Evolutionary conservation across 192 early-diverging fungal species (phyloP), one percentile per base, ranked within the genome.

Genomic region (Geranomyces michiganensis): DNA sequence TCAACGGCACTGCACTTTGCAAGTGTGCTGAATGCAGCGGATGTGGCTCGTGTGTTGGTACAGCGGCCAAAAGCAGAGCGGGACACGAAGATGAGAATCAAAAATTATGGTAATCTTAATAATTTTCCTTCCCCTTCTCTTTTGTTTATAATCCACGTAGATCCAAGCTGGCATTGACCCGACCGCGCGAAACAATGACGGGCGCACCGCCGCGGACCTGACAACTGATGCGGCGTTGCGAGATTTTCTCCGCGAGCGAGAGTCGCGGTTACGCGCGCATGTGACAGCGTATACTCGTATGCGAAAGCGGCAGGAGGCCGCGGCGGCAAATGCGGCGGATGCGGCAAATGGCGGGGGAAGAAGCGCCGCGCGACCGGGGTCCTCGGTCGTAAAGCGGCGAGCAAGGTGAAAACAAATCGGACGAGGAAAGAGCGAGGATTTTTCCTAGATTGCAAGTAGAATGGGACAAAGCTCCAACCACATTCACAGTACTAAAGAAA

Each of bases 1-100:
- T 53, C 46, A 15, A 72, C 70, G 0, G 46, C 70, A 26, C 36
- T 72, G 47, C 70, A 72, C 32, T 72, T 72, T 33, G 70, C 70
- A 10, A 72, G 70, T 56, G 70, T 72, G 24, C 29, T 46, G 7
- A 65, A 65, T 32, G 12, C 27, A 13, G 24, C 22, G 47, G 70
- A 47, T 47, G 62, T 64, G 21, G 70, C 31, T 7, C 26, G 36
- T 19, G 60, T 60, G 19, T 43, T 72, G 70, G 70, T 72, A 65
- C 19, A 22, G 27, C 0, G 19, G 19, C 15, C 27, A 1, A n/a
- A n/a, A n/a, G n/a, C n/a, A n/a, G n/a, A n/a, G n/a, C n/a, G n/a
- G n/a, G n/a, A n/a, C n/a, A n/a, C n/a, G n/a, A n/a, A n/a, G n/a
- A n/a, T n/a, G n/a, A n/a, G n/a, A n/a, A n/a, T n/a, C n/a, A n/a